These are phyloP conservation scores for Pythium folliculosum DNA, from an alignment of 352 stramenopile species.

Conservation along the genomic window DNA sequence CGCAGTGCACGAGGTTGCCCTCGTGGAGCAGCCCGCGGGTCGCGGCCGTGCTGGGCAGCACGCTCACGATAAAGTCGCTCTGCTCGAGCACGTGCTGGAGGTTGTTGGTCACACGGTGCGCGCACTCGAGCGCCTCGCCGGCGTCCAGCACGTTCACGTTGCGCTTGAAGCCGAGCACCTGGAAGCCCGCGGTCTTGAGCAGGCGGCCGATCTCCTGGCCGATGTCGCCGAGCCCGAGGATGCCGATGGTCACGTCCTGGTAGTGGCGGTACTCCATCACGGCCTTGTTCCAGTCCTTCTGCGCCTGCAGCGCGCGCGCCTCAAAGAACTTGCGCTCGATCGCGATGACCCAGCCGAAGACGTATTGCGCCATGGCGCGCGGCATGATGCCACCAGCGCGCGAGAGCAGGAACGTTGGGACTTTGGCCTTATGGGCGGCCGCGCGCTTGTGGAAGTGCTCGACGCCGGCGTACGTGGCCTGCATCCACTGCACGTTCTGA, in stretches of 20 bases:
- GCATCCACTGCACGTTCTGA: constrained; percentile 52
- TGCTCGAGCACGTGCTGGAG: constrained; percentile 47
- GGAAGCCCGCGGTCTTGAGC: constrained; percentile 57
- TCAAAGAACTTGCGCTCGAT: constrained; percentile 68
- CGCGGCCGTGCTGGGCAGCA: constrained; percentile 74
- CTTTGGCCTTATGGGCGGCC: constrained; percentile 5
- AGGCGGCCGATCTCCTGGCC: constrained; percentile 56
- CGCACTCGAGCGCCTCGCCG: constrained; percentile 27
- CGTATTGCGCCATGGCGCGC: constrained; percentile 62
- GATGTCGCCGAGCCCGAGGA: constrained; percentile 64
- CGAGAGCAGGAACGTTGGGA: constrained; percentile 47
- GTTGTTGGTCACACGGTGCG: constrained; percentile 47
- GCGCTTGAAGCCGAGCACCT: constrained; percentile 72
- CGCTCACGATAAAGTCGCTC: constrained; percentile 81
- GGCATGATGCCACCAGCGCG: constrained; percentile 63
- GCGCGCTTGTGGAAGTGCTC: constrained; percentile 49
- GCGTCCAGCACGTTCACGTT: constrained; percentile 30
- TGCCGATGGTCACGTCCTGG: constrained; percentile 49
- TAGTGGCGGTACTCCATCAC: constrained; percentile 49
- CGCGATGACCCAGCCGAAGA: constrained; percentile 65
- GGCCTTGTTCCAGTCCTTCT: constrained; percentile 39
- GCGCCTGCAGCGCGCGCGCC: constrained; percentile 38
- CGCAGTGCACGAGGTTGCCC: constrained; percentile 43
- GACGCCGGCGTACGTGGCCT: constrained; percentile 66
- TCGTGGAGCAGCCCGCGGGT: constrained; percentile 69